A percentile compares a stretch with the other conserved stretches of the same genome.
Conservation (phyloP, 208 protist genomes). For the Balamuthia mandrillaris region DNA sequence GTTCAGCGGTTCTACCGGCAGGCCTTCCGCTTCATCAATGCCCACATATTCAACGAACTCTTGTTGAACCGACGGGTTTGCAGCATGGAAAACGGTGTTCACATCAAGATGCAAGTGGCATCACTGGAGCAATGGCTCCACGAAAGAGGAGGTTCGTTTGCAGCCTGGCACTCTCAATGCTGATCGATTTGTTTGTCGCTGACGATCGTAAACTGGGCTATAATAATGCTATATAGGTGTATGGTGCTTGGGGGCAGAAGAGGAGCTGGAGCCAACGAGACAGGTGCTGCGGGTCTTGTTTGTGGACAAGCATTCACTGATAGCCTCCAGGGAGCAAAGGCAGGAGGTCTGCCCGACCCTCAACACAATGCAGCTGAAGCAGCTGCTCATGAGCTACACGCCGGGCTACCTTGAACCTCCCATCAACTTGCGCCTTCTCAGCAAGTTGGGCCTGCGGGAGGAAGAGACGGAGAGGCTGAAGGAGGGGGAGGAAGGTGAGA, state of each 20-base stretch:
- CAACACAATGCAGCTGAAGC: slow-evolving; percentile 30
- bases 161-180: too few species aligned
- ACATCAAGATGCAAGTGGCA: slow-evolving; percentile 36
- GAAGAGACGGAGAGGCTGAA: too few species aligned
- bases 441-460: not conserved
- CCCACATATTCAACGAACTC: slow-evolving; percentile 30
- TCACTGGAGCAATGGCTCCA: slow-evolving; percentile 23
- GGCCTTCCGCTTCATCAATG: slow-evolving; percentile 36
- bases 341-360: slow-evolving; percentile 12
- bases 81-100: slow-evolving; percentile 1
- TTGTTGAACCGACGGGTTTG: not conserved
- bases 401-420: not conserved
- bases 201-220: too few species aligned
- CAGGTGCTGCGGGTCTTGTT: slow-evolving; percentile 20
- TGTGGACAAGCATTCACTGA: slow-evolving; percentile 22
- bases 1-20: slow-evolving; percentile 31
- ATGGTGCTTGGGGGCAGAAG: too few species aligned
- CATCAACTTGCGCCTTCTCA: too few species aligned
- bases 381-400: slow-evolving; percentile 33
- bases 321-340: not conserved
- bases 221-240: too few species aligned
- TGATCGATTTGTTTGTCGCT: too few species aligned
- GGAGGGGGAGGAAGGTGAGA: not conserved
- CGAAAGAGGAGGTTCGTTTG: too few species aligned
- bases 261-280: not conserved